Percentiles rank a stretch among this genome's conserved stretches.
phyloP scores from a whole-genome alignment of 1,139 yeast genomes.

The Hansenula sp. region DNA sequence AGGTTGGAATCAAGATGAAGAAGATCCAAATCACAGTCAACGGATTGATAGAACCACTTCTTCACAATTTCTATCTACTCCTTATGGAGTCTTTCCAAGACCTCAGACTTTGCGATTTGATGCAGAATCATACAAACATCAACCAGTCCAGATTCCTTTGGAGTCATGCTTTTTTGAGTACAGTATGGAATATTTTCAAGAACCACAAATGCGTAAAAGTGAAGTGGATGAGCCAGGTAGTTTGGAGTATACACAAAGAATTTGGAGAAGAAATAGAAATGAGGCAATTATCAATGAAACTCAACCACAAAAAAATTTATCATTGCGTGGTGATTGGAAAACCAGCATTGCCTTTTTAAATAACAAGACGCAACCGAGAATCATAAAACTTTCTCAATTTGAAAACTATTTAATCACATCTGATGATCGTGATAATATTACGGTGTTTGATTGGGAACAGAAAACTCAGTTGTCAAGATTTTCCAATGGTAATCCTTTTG shows the following conservation, averaged over 20 bases:
- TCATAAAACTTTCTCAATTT: slow-evolving; percentile 81
- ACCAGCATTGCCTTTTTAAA: slow-evolving; percentile 56
- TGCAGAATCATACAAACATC: slow-evolving; percentile 19
- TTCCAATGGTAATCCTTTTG: slow-evolving; percentile 81
- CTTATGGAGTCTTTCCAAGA: slow-evolving; percentile 47
- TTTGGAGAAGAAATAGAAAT: slow-evolving; percentile 89
- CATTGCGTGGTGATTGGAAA: slow-evolving; percentile 85
- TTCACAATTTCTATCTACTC: slow-evolving; percentile 23
- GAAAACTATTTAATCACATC: slow-evolving; percentile 79
- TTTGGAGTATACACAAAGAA: slow-evolving; percentile 71
- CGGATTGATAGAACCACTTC: slow-evolving; percentile 1
- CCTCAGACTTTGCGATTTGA: slow-evolving; percentile 37
- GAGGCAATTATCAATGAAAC: slow-evolving; percentile 84
- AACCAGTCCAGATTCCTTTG: slow-evolving; percentile 51
- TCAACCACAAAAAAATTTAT: slow-evolving; percentile 81
- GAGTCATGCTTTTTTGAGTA: slow-evolving; percentile 81
- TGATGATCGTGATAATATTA: slow-evolving; percentile 79
- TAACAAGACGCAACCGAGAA: slow-evolving; percentile 75
- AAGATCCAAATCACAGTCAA: neutral
- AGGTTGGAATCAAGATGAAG: slow-evolving; percentile 16
- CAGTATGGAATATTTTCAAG: slow-evolving; percentile 91
- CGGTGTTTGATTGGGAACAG: slow-evolving; percentile 86
- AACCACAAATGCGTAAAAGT: slow-evolving; percentile 86
- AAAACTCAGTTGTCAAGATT: slow-evolving; percentile 58
- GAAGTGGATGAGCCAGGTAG: slow-evolving; percentile 95